Percentiles rank a stretch among this genome's conserved stretches.
Evolutionary conservation across 768 basidiomycete species (phyloP).

Genomic region (Calocera viscosa): DNA sequence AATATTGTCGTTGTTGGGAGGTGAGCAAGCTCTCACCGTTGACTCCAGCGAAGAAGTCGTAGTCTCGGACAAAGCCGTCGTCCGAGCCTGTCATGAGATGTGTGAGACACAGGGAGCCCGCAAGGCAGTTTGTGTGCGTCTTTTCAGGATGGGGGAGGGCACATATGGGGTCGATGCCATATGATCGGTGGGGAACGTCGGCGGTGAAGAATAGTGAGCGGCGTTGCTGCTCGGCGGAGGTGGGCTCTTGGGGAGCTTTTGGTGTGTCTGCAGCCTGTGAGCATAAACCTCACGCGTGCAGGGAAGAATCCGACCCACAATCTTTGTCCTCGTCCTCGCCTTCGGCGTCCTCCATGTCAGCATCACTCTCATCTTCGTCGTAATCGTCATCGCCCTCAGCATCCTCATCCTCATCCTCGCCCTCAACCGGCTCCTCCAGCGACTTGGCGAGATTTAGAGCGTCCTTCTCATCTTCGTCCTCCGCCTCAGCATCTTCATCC

Average conservation of each 20-base stretch:
- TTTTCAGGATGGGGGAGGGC: slow-evolving; percentile 82
- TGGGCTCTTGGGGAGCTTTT: slow-evolving; percentile 14
- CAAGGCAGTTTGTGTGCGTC: slow-evolving; percentile 58
- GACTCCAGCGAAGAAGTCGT: slow-evolving; percentile 78
- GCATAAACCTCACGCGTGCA: background rate
- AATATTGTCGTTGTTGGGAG: slow-evolving; percentile 77
- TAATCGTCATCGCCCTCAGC: slow-evolving; percentile 17
- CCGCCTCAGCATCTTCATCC: slow-evolving; percentile 11
- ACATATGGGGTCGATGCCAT: slow-evolving; percentile 80
- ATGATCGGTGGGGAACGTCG: slow-evolving; percentile 36
- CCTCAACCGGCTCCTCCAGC: slow-evolving; percentile 16
- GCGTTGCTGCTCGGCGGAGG: slow-evolving; percentile 24
- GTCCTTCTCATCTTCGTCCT: slow-evolving; percentile 20
- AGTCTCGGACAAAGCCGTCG: slow-evolving; percentile 86
- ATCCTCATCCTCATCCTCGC: slow-evolving; percentile 16
- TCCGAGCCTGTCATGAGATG: slow-evolving; percentile 84
- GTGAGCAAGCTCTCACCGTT: slow-evolving; percentile 81
- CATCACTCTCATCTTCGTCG: slow-evolving; percentile 15
- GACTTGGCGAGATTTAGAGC: slow-evolving; percentile 19
- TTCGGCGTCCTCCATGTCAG: slow-evolving; percentile 13
- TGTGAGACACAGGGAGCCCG: slow-evolving; percentile 72
- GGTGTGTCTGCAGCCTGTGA: background rate
- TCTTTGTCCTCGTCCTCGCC: slow-evolving; percentile 7
- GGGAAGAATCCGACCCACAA: background rate
- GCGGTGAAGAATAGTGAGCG: slow-evolving; percentile 23